Conservation (phyloP, 345 rosid species). For the Camelina sativa region DNA sequence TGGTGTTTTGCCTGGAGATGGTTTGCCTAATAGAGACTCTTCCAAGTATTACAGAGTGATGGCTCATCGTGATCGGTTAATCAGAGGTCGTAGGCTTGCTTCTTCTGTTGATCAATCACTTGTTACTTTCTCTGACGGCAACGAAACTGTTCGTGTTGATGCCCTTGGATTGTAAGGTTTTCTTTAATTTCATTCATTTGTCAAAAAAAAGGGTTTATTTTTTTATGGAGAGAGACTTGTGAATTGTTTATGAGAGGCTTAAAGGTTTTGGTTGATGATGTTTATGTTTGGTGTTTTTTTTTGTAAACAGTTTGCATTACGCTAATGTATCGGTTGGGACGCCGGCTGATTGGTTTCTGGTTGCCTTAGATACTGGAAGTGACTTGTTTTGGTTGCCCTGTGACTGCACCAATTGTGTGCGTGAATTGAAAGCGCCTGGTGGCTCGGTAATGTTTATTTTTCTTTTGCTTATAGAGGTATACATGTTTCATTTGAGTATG, state of each 20-base stretch:
- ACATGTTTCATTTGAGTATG: background rate
- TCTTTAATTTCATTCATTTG: background rate
- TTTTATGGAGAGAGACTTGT: background rate
- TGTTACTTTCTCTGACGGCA: slow-evolving; percentile 71
- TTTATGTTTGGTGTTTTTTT: background rate
- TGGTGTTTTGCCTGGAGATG: slow-evolving; percentile 60
- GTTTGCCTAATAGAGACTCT: slow-evolving; percentile 72
- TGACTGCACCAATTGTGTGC: slow-evolving; percentile 68
- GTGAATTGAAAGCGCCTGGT: slow-evolving; percentile 40
- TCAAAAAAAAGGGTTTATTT: background rate
- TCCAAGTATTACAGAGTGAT: slow-evolving; percentile 60
- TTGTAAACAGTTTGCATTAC: slow-evolving; percentile 72
- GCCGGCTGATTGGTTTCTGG: slow-evolving; percentile 70
- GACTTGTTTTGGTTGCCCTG: slow-evolving; percentile 97
- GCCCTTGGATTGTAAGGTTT: slow-evolving; percentile 74
- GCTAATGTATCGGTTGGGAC: slow-evolving; percentile 83
- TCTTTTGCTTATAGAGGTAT: background rate
- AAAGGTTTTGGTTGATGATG: background rate
- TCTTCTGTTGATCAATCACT: slow-evolving; percentile 51
- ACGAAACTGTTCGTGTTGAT: slow-evolving; percentile 59
- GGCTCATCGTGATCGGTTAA: slow-evolving; percentile 72
- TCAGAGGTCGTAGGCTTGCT: slow-evolving; percentile 75
- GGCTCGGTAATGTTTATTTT: slow-evolving; percentile 50
- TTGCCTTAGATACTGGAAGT: slow-evolving; percentile 95
- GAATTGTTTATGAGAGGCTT: background rate